Evolutionary conservation across 768 basidiomycete genomes (phyloP).

Genomic region (Rossbeevera mucosa): DNA sequence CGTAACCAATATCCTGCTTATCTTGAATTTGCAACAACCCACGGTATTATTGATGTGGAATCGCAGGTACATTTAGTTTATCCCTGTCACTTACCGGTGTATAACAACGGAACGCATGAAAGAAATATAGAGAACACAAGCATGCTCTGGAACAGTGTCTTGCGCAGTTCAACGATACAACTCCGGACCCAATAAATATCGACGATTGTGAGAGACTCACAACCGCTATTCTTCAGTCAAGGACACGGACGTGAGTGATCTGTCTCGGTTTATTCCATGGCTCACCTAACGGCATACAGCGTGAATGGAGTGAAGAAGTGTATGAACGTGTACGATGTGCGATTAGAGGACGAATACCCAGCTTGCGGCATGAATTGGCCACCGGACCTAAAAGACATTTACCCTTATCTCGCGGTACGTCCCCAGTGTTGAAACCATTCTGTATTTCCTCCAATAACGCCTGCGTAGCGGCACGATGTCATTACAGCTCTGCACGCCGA

Average conservation of each 20-base stretch:
- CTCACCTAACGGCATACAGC: constrained; percentile 34
- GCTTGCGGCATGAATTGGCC: constrained; percentile 99
- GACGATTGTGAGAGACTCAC: constrained; percentile 59
- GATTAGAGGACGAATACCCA: constrained; percentile 78
- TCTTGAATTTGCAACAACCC: constrained; percentile 77
- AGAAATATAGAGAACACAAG: constrained; percentile 64
- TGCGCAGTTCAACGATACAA: constrained; percentile 33
- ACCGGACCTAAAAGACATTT: constrained; percentile 71
- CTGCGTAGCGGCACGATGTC: constrained; percentile 74
- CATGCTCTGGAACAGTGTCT: constrained; percentile 58
- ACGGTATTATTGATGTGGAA: constrained; percentile 69
- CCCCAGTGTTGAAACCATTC: neutral
- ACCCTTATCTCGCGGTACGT: constrained; percentile 75
- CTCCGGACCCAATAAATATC: constrained; percentile 53
- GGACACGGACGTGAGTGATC: constrained; percentile 19
- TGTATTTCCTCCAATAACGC: neutral
- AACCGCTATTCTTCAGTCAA: constrained; percentile 34
- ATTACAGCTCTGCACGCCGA: constrained; percentile 77
- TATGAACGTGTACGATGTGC: constrained; percentile 92
- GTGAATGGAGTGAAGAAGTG: constrained; percentile 70
- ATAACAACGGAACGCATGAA: constrained; percentile 4
- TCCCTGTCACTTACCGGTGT: neutral
- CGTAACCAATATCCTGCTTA: constrained; percentile 86
- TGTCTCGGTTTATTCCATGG: neutral
- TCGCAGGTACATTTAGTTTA: constrained; percentile 48